A percentile compares a stretch with the other conserved stretches of the same genome.
phyloP scores from a whole-genome alignment of 78 protist genomes.

The Isochrysis galbana region DNA sequence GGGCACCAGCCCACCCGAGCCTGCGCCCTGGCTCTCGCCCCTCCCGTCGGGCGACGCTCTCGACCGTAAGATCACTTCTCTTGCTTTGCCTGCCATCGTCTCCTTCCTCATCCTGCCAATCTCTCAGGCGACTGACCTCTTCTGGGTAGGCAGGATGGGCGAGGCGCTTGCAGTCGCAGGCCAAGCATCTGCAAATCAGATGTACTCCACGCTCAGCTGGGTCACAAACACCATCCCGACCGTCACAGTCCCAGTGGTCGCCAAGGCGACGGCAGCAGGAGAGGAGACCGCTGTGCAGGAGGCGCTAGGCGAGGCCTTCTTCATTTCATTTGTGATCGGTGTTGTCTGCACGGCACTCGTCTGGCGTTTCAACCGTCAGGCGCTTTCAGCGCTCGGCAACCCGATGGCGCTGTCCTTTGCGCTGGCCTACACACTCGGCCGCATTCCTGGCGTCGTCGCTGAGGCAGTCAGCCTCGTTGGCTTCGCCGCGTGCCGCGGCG shows the following conservation, averaged over 20 bases:
- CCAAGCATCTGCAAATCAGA: background rate
- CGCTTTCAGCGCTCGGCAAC: background rate
- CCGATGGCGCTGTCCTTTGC: background rate
- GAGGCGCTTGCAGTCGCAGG: background rate
- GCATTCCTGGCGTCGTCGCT: background rate
- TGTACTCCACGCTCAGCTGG: background rate
- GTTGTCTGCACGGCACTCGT: background rate
- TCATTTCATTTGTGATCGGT: background rate
- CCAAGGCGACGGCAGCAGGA: background rate
- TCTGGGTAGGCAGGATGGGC: background rate
- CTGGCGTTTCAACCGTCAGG: background rate
- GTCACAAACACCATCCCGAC: background rate
- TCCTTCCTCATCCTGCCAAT: background rate
- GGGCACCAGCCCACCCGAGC: too few species aligned
- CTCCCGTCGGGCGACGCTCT: slow-evolving; percentile 16
- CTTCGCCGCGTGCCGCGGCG: background rate
- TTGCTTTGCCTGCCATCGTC: background rate
- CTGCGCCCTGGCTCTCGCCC: too few species aligned
- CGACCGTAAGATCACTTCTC: background rate
- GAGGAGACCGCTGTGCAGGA: background rate
- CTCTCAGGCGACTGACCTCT: background rate
- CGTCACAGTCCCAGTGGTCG: background rate
- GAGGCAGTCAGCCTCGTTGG: background rate
- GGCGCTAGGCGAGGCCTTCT: background rate
- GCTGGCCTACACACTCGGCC: background rate